Conservation (phyloP, 2,329 filamentous ascomycete species). For the Aspergillus luchuensis region DNA sequence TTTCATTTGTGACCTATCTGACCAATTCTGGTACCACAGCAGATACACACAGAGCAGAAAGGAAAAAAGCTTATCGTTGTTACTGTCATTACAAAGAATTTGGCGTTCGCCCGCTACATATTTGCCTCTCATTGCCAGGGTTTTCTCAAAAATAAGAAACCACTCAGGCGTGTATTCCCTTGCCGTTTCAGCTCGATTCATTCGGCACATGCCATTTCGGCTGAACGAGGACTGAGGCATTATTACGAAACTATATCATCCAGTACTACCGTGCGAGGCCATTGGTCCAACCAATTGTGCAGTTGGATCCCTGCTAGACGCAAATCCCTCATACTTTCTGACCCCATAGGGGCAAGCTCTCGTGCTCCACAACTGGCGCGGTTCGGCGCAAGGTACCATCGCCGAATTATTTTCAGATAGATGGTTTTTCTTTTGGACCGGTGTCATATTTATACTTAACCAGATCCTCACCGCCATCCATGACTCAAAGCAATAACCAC, state of each 20-base stretch:
- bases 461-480: constrained; percentile 41
- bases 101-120: constrained; percentile 13
- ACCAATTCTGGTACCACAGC: constrained; percentile 20
- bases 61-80: constrained; percentile 25
- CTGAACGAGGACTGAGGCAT: constrained; percentile 7
- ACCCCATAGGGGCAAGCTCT: constrained; percentile 27
- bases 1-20: constrained; percentile 26
- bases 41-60: constrained; percentile 14
- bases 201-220: constrained; percentile 13
- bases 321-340: constrained; percentile 34
- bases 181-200: constrained; percentile 16
- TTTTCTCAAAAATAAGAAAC: constrained; percentile 10
- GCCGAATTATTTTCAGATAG: constrained; percentile 18
- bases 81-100: constrained; percentile 19
- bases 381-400: constrained; percentile 25
- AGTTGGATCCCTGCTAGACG: constrained; percentile 17
- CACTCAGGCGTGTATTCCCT: constrained; percentile 18
- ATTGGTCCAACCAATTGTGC: constrained; percentile 20
- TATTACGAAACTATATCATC: constrained; percentile 3
- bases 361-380: constrained; percentile 30
- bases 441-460: constrained; percentile 24
- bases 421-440: constrained; percentile 11
- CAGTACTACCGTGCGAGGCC: constrained; percentile 23
- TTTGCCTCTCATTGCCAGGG: constrained; percentile 22
- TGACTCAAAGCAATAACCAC: constrained; percentile 35